phyloP scores from a whole-genome alignment of 148 eudicot species.

The Rhododendron mucronatum region DNA sequence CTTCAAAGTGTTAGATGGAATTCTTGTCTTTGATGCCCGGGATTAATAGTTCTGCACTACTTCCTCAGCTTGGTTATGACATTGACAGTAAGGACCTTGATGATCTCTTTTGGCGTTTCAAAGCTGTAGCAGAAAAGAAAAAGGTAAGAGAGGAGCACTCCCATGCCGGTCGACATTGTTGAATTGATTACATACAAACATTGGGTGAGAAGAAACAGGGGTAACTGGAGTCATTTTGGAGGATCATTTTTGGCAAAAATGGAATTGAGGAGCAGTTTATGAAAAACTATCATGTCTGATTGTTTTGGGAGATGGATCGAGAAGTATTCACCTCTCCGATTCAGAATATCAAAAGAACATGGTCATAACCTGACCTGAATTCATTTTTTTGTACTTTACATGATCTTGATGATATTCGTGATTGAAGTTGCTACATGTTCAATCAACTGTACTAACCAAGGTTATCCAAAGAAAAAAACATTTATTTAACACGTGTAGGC shows the following conservation, averaged over 20 bases:
- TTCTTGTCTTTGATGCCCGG: not conserved
- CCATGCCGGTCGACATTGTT: not conserved
- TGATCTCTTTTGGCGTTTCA: constrained; percentile 80
- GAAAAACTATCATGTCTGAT: no score
- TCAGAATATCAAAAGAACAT: not conserved
- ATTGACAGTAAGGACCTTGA: constrained; percentile 89
- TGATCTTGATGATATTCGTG: no score
- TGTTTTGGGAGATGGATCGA: no score
- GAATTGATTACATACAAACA: not conserved
- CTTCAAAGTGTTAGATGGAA: no score
- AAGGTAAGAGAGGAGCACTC: constrained; percentile 38
- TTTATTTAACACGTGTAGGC: not conserved
- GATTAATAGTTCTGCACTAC: not conserved
- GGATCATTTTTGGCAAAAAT: not conserved
- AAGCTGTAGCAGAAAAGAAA: constrained; percentile 83
- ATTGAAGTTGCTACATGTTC: no score
- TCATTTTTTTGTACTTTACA: not conserved
- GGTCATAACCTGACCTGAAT: not conserved
- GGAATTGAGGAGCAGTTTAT: no score
- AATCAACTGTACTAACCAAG: no score
- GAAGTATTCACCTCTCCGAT: not conserved
- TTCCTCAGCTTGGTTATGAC: constrained; percentile 64
- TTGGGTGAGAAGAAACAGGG: not conserved
- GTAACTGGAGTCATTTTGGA: not conserved
- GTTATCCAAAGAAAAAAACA: not conserved